Evolutionary conservation across 352 stramenopile genomes (phyloP).

Genomic region (Phytopythium oedochilum): DNA sequence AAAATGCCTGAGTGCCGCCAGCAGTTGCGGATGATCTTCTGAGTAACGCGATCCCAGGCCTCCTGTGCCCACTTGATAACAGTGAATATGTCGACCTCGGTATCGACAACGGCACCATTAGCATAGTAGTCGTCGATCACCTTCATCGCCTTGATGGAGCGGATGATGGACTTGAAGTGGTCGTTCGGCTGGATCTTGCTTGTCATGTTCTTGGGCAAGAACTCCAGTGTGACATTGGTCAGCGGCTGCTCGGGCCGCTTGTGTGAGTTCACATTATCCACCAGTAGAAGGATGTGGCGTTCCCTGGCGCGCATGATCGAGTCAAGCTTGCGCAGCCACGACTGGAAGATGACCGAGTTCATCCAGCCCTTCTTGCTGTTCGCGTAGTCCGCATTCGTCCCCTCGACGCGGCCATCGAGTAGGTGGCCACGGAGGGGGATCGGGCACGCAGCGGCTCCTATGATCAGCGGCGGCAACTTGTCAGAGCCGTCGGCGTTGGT

Average conservation of each 20-base stretch:
- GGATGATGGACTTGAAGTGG: not conserved
- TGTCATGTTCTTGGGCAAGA: not conserved
- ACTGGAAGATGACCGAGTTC: not conserved
- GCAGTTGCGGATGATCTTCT: too few relatives aligned
- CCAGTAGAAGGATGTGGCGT: not conserved
- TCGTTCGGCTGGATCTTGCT: not conserved
- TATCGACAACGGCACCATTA: not conserved
- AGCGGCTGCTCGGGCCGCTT: not conserved
- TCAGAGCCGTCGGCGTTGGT: not conserved
- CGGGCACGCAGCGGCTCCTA: not conserved
- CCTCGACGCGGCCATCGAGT: not conserved
- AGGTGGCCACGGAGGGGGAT: not conserved
- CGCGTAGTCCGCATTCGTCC: not conserved
- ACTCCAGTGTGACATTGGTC: not conserved
- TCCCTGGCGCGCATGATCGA: not conserved
- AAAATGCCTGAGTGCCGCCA: too few relatives aligned
- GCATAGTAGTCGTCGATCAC: not conserved
- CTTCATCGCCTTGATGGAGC: not conserved
- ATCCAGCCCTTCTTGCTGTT: constrained; percentile 1
- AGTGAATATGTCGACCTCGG: not conserved
- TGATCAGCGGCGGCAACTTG: not conserved
- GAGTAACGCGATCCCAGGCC: too few relatives aligned
- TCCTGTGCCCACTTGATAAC: not conserved
- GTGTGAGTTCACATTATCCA: not conserved
- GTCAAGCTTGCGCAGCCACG: not conserved